These are phyloP conservation scores for Leishmania tarentolae DNA, from an alignment of 208 protist genomes.

Conservation along the genomic window DNA sequence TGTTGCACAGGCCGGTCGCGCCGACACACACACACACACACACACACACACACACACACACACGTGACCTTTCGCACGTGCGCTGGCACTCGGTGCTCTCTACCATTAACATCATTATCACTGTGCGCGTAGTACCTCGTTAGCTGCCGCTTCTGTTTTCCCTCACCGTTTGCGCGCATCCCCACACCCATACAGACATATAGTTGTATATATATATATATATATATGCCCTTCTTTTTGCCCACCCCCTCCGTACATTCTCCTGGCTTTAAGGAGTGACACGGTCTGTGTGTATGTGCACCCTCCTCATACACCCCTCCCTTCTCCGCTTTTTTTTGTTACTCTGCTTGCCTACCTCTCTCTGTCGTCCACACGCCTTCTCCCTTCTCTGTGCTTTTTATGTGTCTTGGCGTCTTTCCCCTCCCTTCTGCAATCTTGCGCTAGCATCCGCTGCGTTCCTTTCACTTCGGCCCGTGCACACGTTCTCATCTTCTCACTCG, in stretches of 20 bases:
- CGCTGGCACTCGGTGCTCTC: not conserved
- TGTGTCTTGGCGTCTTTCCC: not conserved
- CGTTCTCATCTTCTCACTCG: conserved; percentile 10
- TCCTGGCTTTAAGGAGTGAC: not conserved
- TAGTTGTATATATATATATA: not conserved
- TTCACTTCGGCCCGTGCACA: not conserved
- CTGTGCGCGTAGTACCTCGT: not conserved
- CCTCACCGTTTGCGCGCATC: not conserved
- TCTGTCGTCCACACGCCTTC: not conserved
- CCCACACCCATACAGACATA: not conserved
- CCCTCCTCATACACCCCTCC: not conserved
- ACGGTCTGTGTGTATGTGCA: not conserved
- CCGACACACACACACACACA: not conserved
- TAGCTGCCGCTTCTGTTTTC: not conserved
- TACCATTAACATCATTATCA: not conserved
- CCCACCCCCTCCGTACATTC: not conserved
- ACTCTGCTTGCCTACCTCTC: not conserved
- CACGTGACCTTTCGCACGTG: not conserved
- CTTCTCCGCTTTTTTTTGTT: not conserved
- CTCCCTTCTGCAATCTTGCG: not conserved
- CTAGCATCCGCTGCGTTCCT: not conserved
- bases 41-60: not conserved
- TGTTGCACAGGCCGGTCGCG: not conserved
- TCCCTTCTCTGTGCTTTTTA: not conserved
- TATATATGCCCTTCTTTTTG: not conserved